These are phyloP conservation scores for Scopulariopsis brevicaulis DNA, from an alignment of 2,329 filamentous ascomycete species.

Conservation along the genomic window DNA sequence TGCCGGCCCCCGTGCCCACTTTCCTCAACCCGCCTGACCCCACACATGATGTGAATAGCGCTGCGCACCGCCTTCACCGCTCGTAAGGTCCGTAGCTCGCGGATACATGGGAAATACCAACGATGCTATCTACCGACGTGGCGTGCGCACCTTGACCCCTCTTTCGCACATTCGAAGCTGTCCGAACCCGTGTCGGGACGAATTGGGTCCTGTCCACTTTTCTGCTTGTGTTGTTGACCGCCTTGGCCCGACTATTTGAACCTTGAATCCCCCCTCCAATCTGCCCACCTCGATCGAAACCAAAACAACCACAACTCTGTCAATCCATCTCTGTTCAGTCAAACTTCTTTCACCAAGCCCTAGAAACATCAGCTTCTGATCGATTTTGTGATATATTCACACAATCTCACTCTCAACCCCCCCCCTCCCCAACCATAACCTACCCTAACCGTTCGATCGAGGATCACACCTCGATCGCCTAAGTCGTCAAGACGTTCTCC, in stretches of 20 bases:
- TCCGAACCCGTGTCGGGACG: neutral
- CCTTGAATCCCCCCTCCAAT: neutral
- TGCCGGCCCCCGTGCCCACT: neutral
- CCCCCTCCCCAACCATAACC: neutral
- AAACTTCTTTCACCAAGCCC: neutral
- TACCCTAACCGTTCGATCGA: constrained; percentile 30
- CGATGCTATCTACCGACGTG: neutral
- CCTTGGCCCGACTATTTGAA: neutral
- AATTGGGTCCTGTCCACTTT: neutral
- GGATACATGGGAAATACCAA: neutral
- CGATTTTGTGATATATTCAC: neutral
- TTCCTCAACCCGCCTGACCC: neutral
- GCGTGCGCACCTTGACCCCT: neutral
- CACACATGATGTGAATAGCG: neutral
- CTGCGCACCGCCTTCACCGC: neutral
- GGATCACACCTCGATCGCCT: constrained; percentile 42
- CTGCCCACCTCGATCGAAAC: neutral
- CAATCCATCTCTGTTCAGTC: neutral
- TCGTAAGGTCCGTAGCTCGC: neutral
- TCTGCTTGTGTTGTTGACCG: neutral
- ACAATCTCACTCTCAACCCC: neutral
- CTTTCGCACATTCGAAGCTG: neutral
- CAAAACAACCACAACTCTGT: neutral
- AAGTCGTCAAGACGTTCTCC: constrained; percentile 89
- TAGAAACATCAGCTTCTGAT: neutral